Evolutionary conservation across 148 eudicot species (phyloP), one percentile per base, ranked within the genome.

Genomic region (Agrostemma githago): DNA sequence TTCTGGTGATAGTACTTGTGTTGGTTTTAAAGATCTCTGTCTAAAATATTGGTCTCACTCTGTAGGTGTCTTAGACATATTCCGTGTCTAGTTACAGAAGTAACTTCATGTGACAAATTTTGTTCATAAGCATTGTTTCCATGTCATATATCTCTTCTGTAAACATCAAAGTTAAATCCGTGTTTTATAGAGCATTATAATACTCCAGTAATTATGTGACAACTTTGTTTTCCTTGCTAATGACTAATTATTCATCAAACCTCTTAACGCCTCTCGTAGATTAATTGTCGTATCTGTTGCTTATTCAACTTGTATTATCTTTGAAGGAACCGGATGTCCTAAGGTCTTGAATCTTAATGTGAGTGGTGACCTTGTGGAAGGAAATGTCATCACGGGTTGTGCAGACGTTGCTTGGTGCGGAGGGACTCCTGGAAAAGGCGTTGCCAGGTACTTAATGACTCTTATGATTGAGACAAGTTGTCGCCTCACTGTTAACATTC

Each of bases 351-450:
- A 90, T 82, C 89, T 92, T 84, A 92, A 89, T 75, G 92, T 90
- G 44, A 79, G 60, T 65, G 99, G 97, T 74, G 96, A 90, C 61
- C 86, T 95, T 77, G 86, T 95, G 62, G 96, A 95, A 74, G 99
- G 99, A 81, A 95, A 83, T 75, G 78, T 77, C 37, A 80, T 90
- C 61, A 90, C 79, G 85, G 99, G 99, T 21, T 79, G 81, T 72
- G 85, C 90, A 51, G 94, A 90, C 82, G 86, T 95, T 83, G 97
- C 99, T 63, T 95, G 99, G 99, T 95, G 99, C 72, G 99, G 99
- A 62, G 99, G 97, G 68, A 88, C 94, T 80, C 99, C 99, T 64
- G 97, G 88, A 67, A 90, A 85, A 83, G 88, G 99, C 76, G 89
- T 95, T 86, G 78, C 92, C 70, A 95, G 99, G 99, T 95, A 74